Evolutionary conservation across 164 flowering plant species (phyloP), one percentile per base, ranked within the genome.

Genomic region (Dillenia turbinata): DNA sequence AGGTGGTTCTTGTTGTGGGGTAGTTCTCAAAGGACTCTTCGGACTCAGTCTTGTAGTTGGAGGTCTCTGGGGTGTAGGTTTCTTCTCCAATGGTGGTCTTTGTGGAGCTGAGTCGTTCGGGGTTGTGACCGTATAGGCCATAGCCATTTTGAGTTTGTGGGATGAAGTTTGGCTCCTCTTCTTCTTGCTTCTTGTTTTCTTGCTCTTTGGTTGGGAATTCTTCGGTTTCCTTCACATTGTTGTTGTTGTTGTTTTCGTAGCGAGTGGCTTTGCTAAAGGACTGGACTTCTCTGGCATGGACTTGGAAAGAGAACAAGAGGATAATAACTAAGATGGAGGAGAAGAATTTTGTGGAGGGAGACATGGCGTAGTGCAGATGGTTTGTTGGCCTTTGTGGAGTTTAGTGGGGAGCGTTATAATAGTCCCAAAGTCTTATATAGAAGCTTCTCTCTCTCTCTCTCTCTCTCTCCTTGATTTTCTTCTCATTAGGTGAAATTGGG

Each of bases 221-320:
- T n/a, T 22, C 10, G 10, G 72, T 49, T 12, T 65, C 72, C 14
- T 66, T 46, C 17, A 12, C 66, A 45, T 62, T 10, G 55, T 60
- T 60, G 62, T 65, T 60, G 62, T 65, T 58, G 68, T 53, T 50
- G 68, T 65, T 61, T 64, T 61, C 63, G 54, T 16, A 49, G 61
- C 61, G 71, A 19, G 76, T 45, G 61, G 67, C 56, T 62, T 84
- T 84, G 86, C 73, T 78, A 70, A 83, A 83, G 78, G 77, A 78
- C 46, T 78, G 70, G 85, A 79, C 75, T 8, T 84, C 89, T 66
- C 89, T 79, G 11, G 83, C 86, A 50, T 69, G 69, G 17, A 70
- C 59, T 49, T 71, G 77, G 57, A 63, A n/a, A 44, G 72, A 63
- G 75, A 57, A 68, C 46, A 73, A 47, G 73, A 78, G 69, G 54